phyloP scores from a whole-genome alignment of 371 early-diverging fungal genomes.

The Thermomucor indicae-seudaticae region DNA sequence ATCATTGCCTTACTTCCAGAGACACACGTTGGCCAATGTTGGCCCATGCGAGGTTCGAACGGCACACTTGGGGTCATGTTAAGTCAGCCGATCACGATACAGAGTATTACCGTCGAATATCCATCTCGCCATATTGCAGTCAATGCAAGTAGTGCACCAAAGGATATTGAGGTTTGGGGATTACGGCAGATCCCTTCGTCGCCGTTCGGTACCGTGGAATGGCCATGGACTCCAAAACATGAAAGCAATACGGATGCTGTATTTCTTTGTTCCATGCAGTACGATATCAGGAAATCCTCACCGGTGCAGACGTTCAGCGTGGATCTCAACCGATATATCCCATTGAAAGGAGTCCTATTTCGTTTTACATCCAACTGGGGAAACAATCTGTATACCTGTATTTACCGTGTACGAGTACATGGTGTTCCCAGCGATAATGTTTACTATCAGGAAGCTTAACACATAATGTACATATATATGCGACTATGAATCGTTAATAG shows the following conservation, averaged over 20 bases:
- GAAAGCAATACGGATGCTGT: neutral
- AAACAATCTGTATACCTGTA: constrained; percentile 65
- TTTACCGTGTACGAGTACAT: constrained; percentile 78
- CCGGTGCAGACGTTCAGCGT: neutral
- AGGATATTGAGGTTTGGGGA: constrained; percentile 67
- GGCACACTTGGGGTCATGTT: constrained; percentile 64
- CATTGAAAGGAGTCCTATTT: constrained; percentile 29
- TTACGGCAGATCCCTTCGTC: constrained; percentile 9
- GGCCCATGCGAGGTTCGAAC: constrained; percentile 58
- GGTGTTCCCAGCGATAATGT: constrained; percentile 22
- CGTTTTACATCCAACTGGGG: constrained; percentile 72
- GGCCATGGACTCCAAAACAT: neutral
- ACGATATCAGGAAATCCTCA: neutral
- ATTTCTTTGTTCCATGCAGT: neutral
- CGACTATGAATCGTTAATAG: too few species aligned
- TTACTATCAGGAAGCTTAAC: too few species aligned
- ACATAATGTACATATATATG: too few species aligned
- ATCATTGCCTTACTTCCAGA: constrained; percentile 47
- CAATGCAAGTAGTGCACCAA: constrained; percentile 55
- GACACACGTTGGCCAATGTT: constrained; percentile 63
- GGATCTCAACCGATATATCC: constrained; percentile 22
- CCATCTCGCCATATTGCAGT: constrained; percentile 37
- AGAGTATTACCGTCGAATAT: constrained; percentile 70
- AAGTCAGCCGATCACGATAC: constrained; percentile 46
- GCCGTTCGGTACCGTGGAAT: neutral